These are phyloP conservation scores for Citrullus colocynthis DNA, from an alignment of 306 rosid species.

Conservation along the genomic window DNA sequence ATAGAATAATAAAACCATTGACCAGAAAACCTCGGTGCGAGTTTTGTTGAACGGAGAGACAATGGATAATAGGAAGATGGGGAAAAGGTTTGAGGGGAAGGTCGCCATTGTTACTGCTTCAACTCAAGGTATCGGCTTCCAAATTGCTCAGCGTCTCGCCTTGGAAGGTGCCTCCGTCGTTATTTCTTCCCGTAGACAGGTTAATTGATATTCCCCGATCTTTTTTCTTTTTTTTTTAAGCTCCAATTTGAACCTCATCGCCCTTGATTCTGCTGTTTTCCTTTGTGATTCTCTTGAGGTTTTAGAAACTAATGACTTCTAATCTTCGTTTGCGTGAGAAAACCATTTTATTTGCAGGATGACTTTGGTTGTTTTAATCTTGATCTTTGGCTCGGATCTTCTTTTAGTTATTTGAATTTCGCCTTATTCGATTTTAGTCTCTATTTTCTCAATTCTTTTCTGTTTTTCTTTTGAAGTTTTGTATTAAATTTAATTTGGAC, in stretches of 20 bases:
- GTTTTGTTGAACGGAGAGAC: neutral
- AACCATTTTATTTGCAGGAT: too few relatives aligned
- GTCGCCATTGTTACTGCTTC: slow-evolving; percentile 88
- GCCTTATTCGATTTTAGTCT: neutral
- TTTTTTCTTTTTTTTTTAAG: neutral
- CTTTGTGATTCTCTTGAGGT: neutral
- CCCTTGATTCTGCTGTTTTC: neutral
- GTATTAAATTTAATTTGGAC: too few relatives aligned
- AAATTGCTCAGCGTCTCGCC: slow-evolving; percentile 78
- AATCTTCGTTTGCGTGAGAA: neutral
- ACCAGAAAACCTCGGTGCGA: neutral
- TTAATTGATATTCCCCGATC: neutral
- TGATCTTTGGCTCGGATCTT: too few relatives aligned
- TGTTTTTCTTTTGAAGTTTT: neutral
- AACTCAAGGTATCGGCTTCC: slow-evolving; percentile 87
- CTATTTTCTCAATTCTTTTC: neutral
- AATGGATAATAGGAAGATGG: slow-evolving; percentile 33
- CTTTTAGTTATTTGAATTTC: too few relatives aligned
- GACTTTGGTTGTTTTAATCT: too few relatives aligned
- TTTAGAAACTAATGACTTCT: neutral
- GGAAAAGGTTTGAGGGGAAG: slow-evolving; percentile 55
- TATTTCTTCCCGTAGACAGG: slow-evolving; percentile 89
- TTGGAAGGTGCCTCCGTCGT: slow-evolving; percentile 86
- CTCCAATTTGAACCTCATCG: neutral
- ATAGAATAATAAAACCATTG: neutral